Evolutionary conservation across 169 alveolate genomes (phyloP), one percentile per base, ranked within the genome.

Genomic region (Eimeria necatrix): DNA sequence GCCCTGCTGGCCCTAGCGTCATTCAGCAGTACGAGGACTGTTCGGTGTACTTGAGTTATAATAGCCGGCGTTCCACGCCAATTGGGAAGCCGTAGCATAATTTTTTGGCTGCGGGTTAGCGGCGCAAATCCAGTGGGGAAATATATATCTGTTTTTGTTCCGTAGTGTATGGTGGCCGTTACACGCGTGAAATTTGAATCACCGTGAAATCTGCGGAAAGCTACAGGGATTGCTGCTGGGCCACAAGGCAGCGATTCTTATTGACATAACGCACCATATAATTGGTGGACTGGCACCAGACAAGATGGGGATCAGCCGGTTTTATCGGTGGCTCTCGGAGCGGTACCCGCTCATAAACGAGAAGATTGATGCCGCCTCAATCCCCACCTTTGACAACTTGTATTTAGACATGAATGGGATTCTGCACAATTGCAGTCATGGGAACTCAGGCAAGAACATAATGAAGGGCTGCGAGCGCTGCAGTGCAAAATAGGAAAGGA

Each of bases 341-440:
- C 97, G 99, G 91, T 98, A 98, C 94, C 99, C 99, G 70, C 97
- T 97, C 93, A 98, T 98, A 84, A 96, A 97, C 74, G 98, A 97
- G 96, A 96, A 94, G 41, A 94, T 96, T 68, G 74, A 96, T 16
- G 94, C 95, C 81, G 93, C 95, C 61, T 91, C 95, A 71, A 93
- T 96, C 61, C 98, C 98, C 8, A 99, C 98, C 94, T 97, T 98
- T 93, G 99, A 99, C 94, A 99, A 99, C 97, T 96, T 99, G 48
- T 99, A 99, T 94, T 96, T 99, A 76, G 99, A 99, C 96, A 98
- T 99, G 99, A 99, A 99, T 95, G 99, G 99, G 56, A 99, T 99
- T 89, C 99, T 99, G 32, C 99, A 99, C 96, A 94, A 80, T 84
- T 83, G 94, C 94, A 60, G 91, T 41, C 96, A 93, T 59, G 96